phyloP scores from a whole-genome alignment of 495 filamentous ascomycete species.

The Haplographium delicatum region DNA sequence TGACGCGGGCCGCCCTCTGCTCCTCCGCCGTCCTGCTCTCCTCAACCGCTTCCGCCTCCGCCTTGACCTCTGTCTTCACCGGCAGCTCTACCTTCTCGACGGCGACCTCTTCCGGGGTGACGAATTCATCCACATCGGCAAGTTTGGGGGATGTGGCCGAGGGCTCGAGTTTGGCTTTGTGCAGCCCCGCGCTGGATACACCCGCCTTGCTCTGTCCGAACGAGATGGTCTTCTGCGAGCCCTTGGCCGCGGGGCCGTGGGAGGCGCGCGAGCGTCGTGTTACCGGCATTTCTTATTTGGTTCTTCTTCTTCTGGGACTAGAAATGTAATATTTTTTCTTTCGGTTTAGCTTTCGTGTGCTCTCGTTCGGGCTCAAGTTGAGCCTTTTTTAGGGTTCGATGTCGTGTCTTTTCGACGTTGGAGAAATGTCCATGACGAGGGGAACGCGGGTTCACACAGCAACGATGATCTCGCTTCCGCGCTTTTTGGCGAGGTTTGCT shows the following conservation, averaged over 20 bases:
- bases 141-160: constrained; percentile 30
- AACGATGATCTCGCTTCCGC: not conserved
- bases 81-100: constrained; percentile 22
- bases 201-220: too few relatives aligned
- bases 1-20: constrained; percentile 51
- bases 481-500: not conserved
- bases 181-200: too few relatives aligned
- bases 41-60: constrained; percentile 25
- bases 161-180: constrained; percentile 69
- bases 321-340: too few relatives aligned
- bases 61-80: constrained; percentile 20
- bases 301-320: not conserved
- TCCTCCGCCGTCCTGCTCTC: constrained; percentile 35
- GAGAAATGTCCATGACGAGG: constrained; percentile 10
- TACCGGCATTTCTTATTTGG: constrained; percentile 57
- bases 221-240: constrained; percentile 65
- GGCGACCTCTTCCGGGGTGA: not conserved
- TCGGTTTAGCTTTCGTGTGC: too few relatives aligned
- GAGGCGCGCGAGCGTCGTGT: constrained; percentile 54
- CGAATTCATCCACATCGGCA: constrained; percentile 41
- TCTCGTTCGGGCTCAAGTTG: too few relatives aligned
- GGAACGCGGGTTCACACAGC: not conserved
- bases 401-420: not conserved
- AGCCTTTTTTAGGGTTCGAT: not conserved
- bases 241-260: constrained; percentile 32